Evolutionary conservation across 192 early-diverging fungal species (phyloP).

Genomic region (Coemansia sp.): DNA sequence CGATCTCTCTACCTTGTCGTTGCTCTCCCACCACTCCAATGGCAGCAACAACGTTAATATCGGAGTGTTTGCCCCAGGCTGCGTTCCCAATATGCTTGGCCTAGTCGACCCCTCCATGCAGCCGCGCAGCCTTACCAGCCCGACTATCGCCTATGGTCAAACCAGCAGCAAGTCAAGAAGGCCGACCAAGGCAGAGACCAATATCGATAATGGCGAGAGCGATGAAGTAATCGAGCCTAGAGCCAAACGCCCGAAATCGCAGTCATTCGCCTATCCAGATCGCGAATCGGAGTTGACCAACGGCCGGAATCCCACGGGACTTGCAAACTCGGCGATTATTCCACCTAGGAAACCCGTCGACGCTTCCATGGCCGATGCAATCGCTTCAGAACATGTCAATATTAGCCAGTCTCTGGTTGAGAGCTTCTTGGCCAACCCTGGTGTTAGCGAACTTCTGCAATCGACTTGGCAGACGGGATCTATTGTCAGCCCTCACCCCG

Average conservation of each 20-base stretch:
- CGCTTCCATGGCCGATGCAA: not conserved
- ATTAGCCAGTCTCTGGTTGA: slow-evolving; percentile 31
- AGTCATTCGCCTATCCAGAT: slow-evolving; percentile 16
- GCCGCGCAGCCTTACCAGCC: not conserved
- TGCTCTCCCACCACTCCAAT: slow-evolving; percentile 21
- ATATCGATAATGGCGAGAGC: not conserved
- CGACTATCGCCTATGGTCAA: not conserved
- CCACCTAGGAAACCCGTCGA: not conserved
- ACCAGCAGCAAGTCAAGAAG: slow-evolving; percentile 15
- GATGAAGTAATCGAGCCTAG: slow-evolving; percentile 14
- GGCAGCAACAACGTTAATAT: not conserved
- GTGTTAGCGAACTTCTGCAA: slow-evolving; percentile 30
- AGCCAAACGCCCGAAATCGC: slow-evolving; percentile 39
- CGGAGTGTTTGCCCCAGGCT: slow-evolving; percentile 6
- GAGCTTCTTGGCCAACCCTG: slow-evolving; percentile 30
- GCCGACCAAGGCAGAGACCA: not conserved
- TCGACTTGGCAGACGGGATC: slow-evolving; percentile 16
- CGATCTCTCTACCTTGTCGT: slow-evolving; percentile 38
- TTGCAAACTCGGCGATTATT: not conserved
- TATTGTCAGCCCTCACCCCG: not conserved
- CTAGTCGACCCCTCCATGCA: slow-evolving; percentile 1
- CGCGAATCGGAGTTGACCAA: not conserved
- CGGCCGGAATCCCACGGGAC: not conserved
- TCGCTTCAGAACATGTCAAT: not conserved
- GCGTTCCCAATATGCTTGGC: slow-evolving; percentile 23